Percentiles rank a stretch among this genome's conserved stretches.
These are phyloP conservation scores for Chaetomium sp. DNA, from an alignment of 2,329 filamentous ascomycete species.

Conservation along the genomic window DNA sequence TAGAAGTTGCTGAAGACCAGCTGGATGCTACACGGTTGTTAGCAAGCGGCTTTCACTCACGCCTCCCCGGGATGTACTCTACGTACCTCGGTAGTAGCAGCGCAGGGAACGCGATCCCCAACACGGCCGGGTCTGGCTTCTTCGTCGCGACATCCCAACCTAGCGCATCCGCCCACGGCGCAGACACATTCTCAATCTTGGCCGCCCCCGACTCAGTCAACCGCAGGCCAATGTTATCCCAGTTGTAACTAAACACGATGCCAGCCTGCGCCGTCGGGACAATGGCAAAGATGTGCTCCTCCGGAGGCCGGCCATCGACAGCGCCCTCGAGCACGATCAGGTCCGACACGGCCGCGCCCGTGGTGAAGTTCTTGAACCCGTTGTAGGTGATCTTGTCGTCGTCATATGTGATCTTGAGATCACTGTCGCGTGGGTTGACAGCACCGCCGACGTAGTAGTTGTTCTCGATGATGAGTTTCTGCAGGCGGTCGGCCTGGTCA, in stretches of 20 bases:
- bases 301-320: slow-evolving; percentile 41
- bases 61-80: background rate
- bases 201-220: slow-evolving; percentile 59
- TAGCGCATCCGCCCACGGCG: slow-evolving; percentile 54
- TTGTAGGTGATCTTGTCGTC: slow-evolving; percentile 53
- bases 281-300: slow-evolving; percentile 57
- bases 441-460: slow-evolving; percentile 62
- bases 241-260: slow-evolving; percentile 54
- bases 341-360: slow-evolving; percentile 59
- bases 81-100: slow-evolving; percentile 53
- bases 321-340: slow-evolving; percentile 60
- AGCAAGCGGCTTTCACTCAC: background rate
- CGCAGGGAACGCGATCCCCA: slow-evolving; percentile 48
- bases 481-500: slow-evolving; percentile 51
- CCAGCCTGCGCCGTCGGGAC: slow-evolving; percentile 52
- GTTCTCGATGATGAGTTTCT: slow-evolving; percentile 53
- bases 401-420: slow-evolving; percentile 49
- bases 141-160: slow-evolving; percentile 51
- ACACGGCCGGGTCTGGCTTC: slow-evolving; percentile 42
- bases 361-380: slow-evolving; percentile 61
- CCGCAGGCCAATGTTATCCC: slow-evolving; percentile 58
- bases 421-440: slow-evolving; percentile 59
- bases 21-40: slow-evolving; percentile 42
- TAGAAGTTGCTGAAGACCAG: slow-evolving; percentile 63
- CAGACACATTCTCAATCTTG: slow-evolving; percentile 50